Evolutionary conservation across 23 red algal genomes (phyloP).

Genomic region (Gracilaria domingensis): DNA sequence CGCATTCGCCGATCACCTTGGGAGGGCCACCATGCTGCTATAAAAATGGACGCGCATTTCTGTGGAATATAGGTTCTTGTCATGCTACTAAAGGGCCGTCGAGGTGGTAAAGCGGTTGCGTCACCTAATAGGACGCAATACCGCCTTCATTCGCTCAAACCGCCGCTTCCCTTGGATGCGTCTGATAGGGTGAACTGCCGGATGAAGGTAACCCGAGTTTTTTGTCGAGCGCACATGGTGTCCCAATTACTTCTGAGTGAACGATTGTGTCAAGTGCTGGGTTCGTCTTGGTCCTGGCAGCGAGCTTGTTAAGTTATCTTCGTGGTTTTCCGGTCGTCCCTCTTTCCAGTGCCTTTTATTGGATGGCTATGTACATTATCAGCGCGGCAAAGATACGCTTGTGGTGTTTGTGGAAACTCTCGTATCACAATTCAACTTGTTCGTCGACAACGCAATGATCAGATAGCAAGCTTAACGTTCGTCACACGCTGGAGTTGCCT

Average conservation of each 20-base stretch:
- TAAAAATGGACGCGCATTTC: no score
- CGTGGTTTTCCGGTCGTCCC: slow-evolving; percentile 56
- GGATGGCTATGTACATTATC: slow-evolving; percentile 79
- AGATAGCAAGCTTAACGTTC: slow-evolving; percentile 84
- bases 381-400: slow-evolving; percentile 49
- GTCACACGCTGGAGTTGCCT: slow-evolving; percentile 85
- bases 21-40: no score
- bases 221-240: not conserved
- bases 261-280: slow-evolving; percentile 87
- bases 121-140: no score
- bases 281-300: slow-evolving; percentile 83
- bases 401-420: not conserved
- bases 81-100: no score
- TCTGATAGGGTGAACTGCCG: not conserved
- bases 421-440: slow-evolving; percentile 77
- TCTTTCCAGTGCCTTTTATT: slow-evolving; percentile 20
- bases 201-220: not conserved
- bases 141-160: not conserved
- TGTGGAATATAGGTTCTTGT: no score
- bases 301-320: slow-evolving; percentile 75
- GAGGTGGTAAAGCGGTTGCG: no score
- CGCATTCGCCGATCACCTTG: no score
- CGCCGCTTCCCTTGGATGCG: not conserved
- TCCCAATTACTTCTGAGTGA: slow-evolving; percentile 57
- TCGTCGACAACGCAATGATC: slow-evolving; percentile 77